Conservation (phyloP, 129 eudicot genomes). For the Flaveria linearis region DNA sequence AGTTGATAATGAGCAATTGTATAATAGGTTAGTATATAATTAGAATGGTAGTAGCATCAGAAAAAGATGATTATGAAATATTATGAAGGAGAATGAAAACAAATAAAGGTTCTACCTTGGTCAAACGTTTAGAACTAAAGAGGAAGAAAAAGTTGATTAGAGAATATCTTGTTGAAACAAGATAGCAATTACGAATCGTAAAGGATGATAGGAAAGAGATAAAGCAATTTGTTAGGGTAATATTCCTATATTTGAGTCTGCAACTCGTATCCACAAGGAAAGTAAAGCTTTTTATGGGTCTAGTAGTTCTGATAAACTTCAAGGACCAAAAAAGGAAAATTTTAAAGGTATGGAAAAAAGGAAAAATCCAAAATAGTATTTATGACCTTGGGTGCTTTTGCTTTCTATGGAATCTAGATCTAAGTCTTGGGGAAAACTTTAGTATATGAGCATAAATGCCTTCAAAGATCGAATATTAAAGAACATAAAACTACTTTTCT, state of each 20-base stretch:
- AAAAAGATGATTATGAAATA: too few relatives aligned
- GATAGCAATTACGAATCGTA: neutral
- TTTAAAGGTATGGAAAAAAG: neutral
- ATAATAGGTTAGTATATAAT: too few relatives aligned
- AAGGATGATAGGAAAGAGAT: neutral
- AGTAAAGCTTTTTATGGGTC: neutral
- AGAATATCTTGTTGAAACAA: neutral
- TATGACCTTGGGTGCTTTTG: neutral
- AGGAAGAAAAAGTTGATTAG: neutral
- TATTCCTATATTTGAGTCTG: too few relatives aligned
- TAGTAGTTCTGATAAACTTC: neutral
- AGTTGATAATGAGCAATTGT: neutral
- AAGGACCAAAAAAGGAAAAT: neutral
- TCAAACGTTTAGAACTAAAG: neutral
- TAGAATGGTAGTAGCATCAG: too few relatives aligned
- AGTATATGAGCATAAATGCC: too few relatives aligned
- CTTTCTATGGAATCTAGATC: neutral
- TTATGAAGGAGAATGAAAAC: too few relatives aligned
- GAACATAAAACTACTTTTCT: too few relatives aligned
- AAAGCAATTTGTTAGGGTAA: neutral
- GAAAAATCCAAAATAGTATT: neutral
- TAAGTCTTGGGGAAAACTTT: neutral
- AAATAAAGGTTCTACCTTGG: neutral
- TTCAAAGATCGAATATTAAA: too few relatives aligned
- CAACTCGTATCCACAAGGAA: neutral